Evolutionary conservation across 73 alveolate genomes (phyloP).

Genomic region (Paramecium biaurelia): DNA sequence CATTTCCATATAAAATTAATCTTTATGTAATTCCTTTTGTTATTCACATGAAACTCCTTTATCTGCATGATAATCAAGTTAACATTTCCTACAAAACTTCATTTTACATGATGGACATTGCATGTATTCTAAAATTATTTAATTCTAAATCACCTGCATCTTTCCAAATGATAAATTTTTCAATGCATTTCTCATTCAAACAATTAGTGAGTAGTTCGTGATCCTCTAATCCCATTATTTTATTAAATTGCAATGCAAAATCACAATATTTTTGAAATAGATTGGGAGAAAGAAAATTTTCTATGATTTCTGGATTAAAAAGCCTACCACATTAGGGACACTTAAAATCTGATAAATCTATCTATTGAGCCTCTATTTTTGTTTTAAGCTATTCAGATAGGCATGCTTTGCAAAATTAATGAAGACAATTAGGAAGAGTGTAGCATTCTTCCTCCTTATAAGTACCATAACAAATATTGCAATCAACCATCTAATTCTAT

Average conservation of each 20-base stretch:
- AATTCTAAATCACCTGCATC: not conserved
- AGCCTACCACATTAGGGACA: not conserved
- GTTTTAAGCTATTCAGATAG: not conserved
- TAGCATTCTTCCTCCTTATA: not conserved
- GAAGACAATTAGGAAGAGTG: not conserved
- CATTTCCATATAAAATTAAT: not conserved
- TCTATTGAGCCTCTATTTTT: not conserved
- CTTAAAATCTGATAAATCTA: not conserved
- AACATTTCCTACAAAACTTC: slow-evolving; percentile 20
- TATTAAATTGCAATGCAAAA: not conserved
- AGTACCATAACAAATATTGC: not conserved
- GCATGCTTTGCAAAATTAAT: not conserved
- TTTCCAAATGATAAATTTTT: slow-evolving; percentile 7
- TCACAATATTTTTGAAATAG: not conserved
- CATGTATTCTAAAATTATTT: not conserved
- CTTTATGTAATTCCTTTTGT: not conserved
- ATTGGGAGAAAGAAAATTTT: not conserved
- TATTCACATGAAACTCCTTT: not conserved
- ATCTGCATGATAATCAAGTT: not conserved
- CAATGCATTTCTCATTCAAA: not conserved
- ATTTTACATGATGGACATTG: not conserved
- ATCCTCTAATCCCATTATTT: not conserved
- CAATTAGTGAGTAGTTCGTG: slow-evolving; percentile 19
- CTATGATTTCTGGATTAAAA: not conserved
- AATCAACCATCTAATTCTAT: not conserved